Evolutionary conservation across 805 yeast genomes (phyloP).

Genomic region (Grigorovia yakushimaensis): DNA sequence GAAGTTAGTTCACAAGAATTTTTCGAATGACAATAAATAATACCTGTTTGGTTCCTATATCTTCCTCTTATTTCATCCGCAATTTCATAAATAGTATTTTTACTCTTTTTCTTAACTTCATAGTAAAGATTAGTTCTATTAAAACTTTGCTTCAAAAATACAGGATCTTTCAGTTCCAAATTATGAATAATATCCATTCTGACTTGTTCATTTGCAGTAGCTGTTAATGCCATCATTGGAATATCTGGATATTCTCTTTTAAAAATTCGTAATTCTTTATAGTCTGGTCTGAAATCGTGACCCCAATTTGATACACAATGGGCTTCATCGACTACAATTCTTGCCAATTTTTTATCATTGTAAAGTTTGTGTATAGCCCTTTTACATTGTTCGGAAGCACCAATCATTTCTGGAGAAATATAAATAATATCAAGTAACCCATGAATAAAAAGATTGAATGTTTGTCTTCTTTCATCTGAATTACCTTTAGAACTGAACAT

Average conservation of each 20-base stretch:
- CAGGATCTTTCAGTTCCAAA: constrained; percentile 51
- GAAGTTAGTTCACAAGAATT: constrained; percentile 81
- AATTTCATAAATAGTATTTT: constrained; percentile 48
- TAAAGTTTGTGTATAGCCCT: constrained; percentile 52
- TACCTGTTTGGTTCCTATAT: constrained; percentile 62
- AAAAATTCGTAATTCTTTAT: constrained; percentile 68
- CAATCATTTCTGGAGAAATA: constrained; percentile 91
- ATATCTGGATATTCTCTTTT: constrained; percentile 66
- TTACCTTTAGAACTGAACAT: constrained; percentile 79
- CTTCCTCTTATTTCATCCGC: constrained; percentile 42
- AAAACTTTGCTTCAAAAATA: constrained; percentile 80
- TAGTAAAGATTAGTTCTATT: constrained; percentile 80
- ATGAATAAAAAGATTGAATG: constrained; percentile 50
- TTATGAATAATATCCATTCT: constrained; percentile 78
- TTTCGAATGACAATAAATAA: constrained; percentile 88
- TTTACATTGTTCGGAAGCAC: constrained; percentile 61
- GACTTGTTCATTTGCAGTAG: constrained; percentile 93
- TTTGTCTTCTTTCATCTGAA: constrained; percentile 51
- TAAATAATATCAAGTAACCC: constrained; percentile 74
- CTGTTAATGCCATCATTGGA: constrained; percentile 94
- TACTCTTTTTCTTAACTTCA: constrained; percentile 60
- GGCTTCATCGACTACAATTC: constrained; percentile 93
- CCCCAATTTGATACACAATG: constrained; percentile 99
- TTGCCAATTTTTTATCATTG: constrained; percentile 51
- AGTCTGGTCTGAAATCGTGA: constrained; percentile 95